Evolutionary conservation across 345 rosid genomes (phyloP).

Genomic region (Ceriops decandra): DNA sequence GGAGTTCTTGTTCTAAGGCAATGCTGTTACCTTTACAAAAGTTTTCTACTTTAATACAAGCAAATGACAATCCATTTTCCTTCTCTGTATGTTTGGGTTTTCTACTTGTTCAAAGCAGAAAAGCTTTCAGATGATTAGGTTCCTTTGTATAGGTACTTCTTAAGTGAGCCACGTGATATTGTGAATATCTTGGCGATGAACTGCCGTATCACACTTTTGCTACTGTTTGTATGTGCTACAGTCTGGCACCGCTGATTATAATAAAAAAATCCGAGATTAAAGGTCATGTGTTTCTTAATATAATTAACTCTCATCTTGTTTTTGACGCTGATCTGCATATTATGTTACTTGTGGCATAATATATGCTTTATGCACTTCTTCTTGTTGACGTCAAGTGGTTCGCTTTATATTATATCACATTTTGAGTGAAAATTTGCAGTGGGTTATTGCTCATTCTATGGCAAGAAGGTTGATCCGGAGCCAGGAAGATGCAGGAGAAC

Average conservation of each 20-base stretch:
- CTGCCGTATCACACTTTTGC: slow-evolving; percentile 9
- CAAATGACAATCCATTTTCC: background rate
- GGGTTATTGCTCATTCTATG: slow-evolving; percentile 48
- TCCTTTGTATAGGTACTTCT: slow-evolving; percentile 19
- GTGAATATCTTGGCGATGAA: slow-evolving; percentile 18
- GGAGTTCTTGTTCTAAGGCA: too few relatives aligned
- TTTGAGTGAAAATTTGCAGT: slow-evolving; percentile 30
- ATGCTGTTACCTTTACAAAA: background rate
- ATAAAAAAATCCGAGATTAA: background rate
- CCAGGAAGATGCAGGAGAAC: slow-evolving; percentile 37
- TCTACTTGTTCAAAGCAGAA: slow-evolving; percentile 11
- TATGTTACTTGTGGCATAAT: background rate
- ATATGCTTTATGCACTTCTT: slow-evolving; percentile 3
- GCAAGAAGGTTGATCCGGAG: slow-evolving; percentile 41
- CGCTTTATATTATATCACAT: slow-evolving; percentile 8
- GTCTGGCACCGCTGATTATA: slow-evolving; percentile 6
- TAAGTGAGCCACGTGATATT: slow-evolving; percentile 24
- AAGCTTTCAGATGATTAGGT: slow-evolving; percentile 21
- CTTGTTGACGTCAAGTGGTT: background rate
- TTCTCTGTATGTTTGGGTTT: slow-evolving; percentile 2
- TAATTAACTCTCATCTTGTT: background rate
- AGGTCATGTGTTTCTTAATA: slow-evolving; percentile 1
- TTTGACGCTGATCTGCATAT: slow-evolving; percentile 8
- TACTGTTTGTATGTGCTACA: slow-evolving; percentile 8
- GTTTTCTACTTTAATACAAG: slow-evolving; percentile 7